A percentile compares a stretch with the other conserved stretches of the same genome.
These are phyloP conservation scores for Arthrinium puccinioides DNA, from an alignment of 2,329 filamentous ascomycete species.

Conservation along the genomic window DNA sequence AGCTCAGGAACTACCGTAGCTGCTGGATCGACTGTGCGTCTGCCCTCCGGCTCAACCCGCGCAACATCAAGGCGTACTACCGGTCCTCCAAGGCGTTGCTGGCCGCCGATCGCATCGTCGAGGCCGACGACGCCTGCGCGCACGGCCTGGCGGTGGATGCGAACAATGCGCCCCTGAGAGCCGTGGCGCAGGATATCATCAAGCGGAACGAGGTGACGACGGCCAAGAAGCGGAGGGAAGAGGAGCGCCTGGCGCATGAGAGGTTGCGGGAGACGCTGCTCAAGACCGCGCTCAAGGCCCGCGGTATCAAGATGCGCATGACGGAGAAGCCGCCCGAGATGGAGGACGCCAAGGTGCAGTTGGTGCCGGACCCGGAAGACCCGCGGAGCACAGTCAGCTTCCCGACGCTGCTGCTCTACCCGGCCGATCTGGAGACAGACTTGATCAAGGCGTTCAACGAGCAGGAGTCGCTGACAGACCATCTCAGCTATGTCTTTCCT, in stretches of 20 bases:
- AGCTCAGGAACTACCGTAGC: conserved; percentile 80
- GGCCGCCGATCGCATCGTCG: conserved; percentile 66
- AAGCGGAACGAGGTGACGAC: conserved; percentile 48
- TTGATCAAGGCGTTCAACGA: conserved; percentile 86
- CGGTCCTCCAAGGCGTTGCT: conserved; percentile 74
- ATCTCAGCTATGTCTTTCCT: conserved; percentile 80
- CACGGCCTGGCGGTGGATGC: conserved; percentile 68
- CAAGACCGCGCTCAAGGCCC: conserved; percentile 55
- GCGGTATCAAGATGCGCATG: conserved; percentile 60
- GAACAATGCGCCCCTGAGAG: conserved; percentile 58
- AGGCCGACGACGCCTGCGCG: conserved; percentile 73
- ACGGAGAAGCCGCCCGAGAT: conserved; percentile 74
- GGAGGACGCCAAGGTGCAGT: conserved; percentile 69
- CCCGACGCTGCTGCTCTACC: conserved; percentile 80
- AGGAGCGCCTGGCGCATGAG: conserved; percentile 45
- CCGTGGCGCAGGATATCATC: conserved; percentile 56
- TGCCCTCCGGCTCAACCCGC: conserved; percentile 69
- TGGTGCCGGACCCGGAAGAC: conserved; percentile 67
- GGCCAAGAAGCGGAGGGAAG: conserved; percentile 47
- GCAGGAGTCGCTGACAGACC: conserved; percentile 64
- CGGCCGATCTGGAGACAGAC: conserved; percentile 72
- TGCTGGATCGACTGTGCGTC: conserved; percentile 79
- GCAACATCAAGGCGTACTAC: conserved; percentile 87
- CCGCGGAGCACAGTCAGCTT: conserved; percentile 65
- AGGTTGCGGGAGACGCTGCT: conserved; percentile 55